Percentiles rank a stretch among this genome's conserved stretches.
Evolutionary conservation across 768 basidiomycete genomes (phyloP).

Genomic region (Lentinus brumalis): DNA sequence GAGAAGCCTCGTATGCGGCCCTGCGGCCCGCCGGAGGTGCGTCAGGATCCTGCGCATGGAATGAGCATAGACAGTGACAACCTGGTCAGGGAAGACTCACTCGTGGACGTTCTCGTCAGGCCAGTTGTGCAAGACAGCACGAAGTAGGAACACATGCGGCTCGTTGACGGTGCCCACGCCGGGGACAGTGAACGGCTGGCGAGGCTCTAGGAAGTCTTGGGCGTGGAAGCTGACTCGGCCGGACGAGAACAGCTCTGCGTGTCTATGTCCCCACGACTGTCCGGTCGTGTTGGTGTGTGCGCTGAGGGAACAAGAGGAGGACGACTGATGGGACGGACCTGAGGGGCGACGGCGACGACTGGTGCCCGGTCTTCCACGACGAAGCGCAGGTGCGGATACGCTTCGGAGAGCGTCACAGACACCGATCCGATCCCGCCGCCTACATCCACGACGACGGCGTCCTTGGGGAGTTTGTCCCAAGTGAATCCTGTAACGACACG

Average conservation of each 20-base stretch:
- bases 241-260: constrained; percentile 4
- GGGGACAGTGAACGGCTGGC: constrained; percentile 5
- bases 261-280: constrained; percentile 2
- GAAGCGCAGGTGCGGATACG: constrained; percentile 12
- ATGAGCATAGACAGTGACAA: too few species aligned
- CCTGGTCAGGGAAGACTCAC: background rate
- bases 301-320: background rate
- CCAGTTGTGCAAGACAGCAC: constrained; percentile 18
- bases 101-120: constrained; percentile 3
- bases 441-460: constrained; percentile 13
- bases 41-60: constrained; percentile 9
- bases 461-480: constrained; percentile 11
- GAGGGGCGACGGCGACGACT: constrained; percentile 38
- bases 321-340: background rate
- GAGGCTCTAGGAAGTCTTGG: constrained; percentile 15
- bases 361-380: constrained; percentile 15
- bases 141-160: constrained; percentile 9
- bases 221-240: constrained; percentile 12
- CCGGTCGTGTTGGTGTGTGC: background rate
- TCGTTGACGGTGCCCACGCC: constrained; percentile 1
- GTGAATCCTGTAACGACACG: constrained; percentile 22
- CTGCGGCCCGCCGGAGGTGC: constrained; percentile 3
- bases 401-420: constrained; percentile 7
- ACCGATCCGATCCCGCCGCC: constrained; percentile 14
- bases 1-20: background rate